A percentile compares a stretch with the other conserved stretches of the same genome.
Conservation (phyloP, 345 rosid species). For the Gossypium longicalyx region DNA sequence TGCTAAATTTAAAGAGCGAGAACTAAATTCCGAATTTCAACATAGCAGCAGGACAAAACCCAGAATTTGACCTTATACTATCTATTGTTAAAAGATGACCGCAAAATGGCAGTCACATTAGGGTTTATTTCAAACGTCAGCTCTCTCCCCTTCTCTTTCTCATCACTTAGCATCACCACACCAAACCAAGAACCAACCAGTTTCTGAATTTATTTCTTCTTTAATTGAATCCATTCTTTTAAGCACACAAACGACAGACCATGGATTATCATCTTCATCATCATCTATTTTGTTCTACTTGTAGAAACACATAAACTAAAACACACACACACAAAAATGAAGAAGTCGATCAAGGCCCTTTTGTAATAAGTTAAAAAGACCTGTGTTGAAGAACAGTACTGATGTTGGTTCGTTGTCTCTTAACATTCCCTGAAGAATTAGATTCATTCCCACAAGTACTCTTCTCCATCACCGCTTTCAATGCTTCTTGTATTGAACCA, state of each 20-base stretch:
- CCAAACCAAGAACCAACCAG: not conserved
- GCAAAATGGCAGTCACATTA: not conserved
- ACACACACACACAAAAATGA: not conserved
- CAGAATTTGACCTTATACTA: too few relatives aligned
- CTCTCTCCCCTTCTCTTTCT: not conserved
- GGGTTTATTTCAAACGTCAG: slow-evolving; percentile 3
- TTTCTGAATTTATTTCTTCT: not conserved
- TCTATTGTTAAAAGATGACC: too few relatives aligned
- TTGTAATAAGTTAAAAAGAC: slow-evolving; percentile 43
- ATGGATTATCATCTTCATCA: not conserved
- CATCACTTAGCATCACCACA: not conserved
- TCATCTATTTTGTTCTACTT: not conserved
- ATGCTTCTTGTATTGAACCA: slow-evolving; percentile 83
- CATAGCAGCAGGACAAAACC: too few relatives aligned
- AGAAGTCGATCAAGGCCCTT: not conserved
- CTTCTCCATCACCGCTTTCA: slow-evolving; percentile 90
- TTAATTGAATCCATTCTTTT: not conserved
- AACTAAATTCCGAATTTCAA: too few relatives aligned
- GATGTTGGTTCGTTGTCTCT: slow-evolving; percentile 77
- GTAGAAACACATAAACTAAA: not conserved
- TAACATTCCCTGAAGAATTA: slow-evolving; percentile 59
- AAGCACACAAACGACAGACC: slow-evolving; percentile 27
- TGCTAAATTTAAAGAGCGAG: too few relatives aligned
- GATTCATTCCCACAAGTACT: slow-evolving; percentile 53
- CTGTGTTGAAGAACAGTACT: slow-evolving; percentile 56